phyloP scores from a whole-genome alignment of 2,329 filamentous ascomycete species.

The Diaporthe destruens region DNA sequence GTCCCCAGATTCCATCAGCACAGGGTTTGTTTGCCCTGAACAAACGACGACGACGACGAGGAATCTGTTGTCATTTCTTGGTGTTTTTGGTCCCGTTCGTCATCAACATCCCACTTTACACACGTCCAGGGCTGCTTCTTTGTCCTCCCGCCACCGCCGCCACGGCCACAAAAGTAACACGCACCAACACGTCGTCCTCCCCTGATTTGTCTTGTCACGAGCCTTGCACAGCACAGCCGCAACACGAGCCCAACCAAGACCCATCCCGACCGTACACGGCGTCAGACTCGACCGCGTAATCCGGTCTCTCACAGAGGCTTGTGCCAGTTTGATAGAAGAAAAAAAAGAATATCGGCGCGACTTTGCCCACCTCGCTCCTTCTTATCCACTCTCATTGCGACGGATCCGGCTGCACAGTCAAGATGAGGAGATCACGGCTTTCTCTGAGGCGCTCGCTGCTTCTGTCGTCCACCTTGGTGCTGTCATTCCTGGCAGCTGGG shows the following conservation, averaged over 20 bases:
- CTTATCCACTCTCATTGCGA: background rate
- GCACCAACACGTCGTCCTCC: conserved; percentile 8
- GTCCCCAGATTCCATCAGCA: conserved; percentile 17
- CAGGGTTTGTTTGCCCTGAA: conserved; percentile 14
- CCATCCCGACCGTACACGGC: conserved; percentile 1
- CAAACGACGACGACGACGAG: conserved; percentile 26
- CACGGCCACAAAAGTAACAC: conserved; percentile 3
- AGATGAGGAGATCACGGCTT: conserved; percentile 48
- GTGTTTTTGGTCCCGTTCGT: conserved; percentile 17
- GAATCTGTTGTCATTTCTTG: conserved; percentile 21
- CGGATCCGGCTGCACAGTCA: conserved; percentile 22
- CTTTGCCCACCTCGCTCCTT: background rate
- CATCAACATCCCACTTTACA: conserved; percentile 17
- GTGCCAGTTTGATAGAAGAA: background rate
- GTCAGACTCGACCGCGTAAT: background rate
- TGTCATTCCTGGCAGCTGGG: conserved; percentile 46
- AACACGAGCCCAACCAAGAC: conserved; percentile 21
- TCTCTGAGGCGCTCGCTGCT: conserved; percentile 52
- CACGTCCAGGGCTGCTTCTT: conserved; percentile 28
- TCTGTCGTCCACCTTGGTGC: conserved; percentile 46
- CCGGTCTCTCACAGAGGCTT: background rate
- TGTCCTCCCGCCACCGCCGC: background rate
- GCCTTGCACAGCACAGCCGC: conserved; percentile 39
- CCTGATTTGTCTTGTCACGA: conserved; percentile 27
- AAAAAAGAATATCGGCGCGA: background rate